Percentiles rank a stretch among this genome's conserved stretches.
These are phyloP conservation scores for Corylus heterophylla DNA, from an alignment of 306 rosid species.

Conservation along the genomic window DNA sequence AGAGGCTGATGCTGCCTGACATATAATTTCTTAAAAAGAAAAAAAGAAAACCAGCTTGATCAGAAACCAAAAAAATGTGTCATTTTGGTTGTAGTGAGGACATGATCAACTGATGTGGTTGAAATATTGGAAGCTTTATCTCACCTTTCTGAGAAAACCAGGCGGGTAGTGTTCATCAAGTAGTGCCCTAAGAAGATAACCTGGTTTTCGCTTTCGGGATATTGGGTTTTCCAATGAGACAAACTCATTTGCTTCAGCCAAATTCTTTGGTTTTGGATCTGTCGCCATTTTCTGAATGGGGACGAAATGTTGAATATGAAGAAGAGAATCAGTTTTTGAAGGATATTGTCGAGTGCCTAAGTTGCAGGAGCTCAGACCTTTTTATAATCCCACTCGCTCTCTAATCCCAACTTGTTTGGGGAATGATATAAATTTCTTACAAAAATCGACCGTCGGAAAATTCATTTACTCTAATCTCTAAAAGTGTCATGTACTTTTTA, in stretches of 20 bases:
- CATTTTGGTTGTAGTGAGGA: too few relatives aligned
- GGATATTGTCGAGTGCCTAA: neutral
- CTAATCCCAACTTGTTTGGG: neutral
- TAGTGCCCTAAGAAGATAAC: constrained; percentile 11
- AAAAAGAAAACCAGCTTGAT: too few relatives aligned
- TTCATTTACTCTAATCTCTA: too few relatives aligned
- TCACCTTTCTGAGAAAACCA: constrained; percentile 54
- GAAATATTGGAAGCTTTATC: neutral
- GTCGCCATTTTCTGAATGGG: constrained; percentile 27
- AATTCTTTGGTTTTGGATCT: constrained; percentile 13
- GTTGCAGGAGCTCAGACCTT: neutral
- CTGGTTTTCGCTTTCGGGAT: neutral
- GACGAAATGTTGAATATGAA: neutral
- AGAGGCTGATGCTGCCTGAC: too few relatives aligned
- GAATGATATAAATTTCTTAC: neutral
- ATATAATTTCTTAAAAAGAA: too few relatives aligned
- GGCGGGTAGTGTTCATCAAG: constrained; percentile 45
- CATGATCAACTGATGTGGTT: too few relatives aligned
- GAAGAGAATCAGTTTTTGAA: neutral
- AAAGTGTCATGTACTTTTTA: too few relatives aligned
- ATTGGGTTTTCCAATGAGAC: constrained; percentile 20
- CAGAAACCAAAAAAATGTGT: too few relatives aligned
- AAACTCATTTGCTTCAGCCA: constrained; percentile 13
- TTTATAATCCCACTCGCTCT: neutral
- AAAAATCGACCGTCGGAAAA: too few relatives aligned